Conservation (phyloP, 2,329 filamentous ascomycete genomes). For the Exserohilum turcica region DNA sequence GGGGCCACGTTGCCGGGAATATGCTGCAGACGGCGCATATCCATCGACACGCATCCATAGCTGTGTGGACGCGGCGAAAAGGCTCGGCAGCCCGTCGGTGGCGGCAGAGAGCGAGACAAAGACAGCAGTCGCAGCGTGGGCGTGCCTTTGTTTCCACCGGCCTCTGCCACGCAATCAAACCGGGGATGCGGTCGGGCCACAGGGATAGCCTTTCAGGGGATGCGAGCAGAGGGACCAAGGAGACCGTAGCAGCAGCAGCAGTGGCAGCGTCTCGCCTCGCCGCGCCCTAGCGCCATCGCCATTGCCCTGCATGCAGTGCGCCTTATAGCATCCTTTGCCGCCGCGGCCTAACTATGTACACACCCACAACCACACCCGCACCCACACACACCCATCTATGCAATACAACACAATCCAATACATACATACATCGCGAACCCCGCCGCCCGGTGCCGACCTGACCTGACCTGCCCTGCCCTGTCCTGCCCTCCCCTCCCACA, state of each 20-base stretch:
- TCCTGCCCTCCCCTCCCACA: no score
- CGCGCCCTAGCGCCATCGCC: constrained; percentile 6
- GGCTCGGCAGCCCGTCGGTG: background rate
- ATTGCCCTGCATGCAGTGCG: background rate
- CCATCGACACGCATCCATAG: no score
- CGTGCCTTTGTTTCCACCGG: background rate
- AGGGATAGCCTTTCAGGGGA: background rate
- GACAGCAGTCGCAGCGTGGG: background rate
- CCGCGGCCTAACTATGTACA: constrained; percentile 12
- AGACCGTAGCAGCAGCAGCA: background rate
- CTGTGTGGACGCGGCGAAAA: background rate
- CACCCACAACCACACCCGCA: background rate
- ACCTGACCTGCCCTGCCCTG: no score
- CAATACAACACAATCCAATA: no score
- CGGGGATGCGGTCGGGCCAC: background rate
- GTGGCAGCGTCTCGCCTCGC: background rate
- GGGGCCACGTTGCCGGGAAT: constrained; percentile 1
- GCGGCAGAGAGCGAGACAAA: background rate
- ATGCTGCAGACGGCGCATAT: no score
- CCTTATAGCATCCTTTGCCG: constrained; percentile 17
- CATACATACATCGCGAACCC: no score
- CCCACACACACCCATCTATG: no score
- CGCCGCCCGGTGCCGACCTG: background rate
- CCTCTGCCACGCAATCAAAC: background rate
- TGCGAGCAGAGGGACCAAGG: background rate